phyloP scores from a whole-genome alignment of 352 stramenopile species.

The Pythium guiyangense region DNA sequence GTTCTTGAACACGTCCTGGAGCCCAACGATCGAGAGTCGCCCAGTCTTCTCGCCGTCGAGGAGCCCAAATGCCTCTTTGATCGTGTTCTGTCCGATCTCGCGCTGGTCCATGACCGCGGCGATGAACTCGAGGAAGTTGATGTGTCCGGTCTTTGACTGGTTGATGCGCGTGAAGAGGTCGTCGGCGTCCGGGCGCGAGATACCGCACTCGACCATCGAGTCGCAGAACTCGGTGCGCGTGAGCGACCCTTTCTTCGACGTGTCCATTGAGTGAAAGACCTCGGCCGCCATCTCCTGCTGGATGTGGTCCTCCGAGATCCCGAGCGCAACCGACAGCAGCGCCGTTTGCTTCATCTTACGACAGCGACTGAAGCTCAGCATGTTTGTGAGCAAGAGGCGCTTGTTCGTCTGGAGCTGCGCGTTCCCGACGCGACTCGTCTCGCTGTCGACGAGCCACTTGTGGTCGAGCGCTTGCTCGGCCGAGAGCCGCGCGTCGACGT shows the following conservation, averaged over 20 bases:
- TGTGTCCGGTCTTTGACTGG: slow-evolving; percentile 74
- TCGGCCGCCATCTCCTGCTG: slow-evolving; percentile 73
- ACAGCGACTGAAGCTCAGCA: slow-evolving; percentile 69
- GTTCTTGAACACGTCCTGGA: slow-evolving; percentile 86
- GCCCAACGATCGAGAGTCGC: slow-evolving; percentile 88
- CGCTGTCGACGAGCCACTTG: slow-evolving; percentile 45
- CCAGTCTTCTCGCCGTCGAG: slow-evolving; percentile 89
- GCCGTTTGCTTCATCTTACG: slow-evolving; percentile 77
- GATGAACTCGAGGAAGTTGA: slow-evolving; percentile 96
- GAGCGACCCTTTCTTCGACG: slow-evolving; percentile 80
- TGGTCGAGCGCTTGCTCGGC: slow-evolving; percentile 63
- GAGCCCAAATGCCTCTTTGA: slow-evolving; percentile 89
- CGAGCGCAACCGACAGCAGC: slow-evolving; percentile 62
- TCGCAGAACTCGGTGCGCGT: slow-evolving; percentile 92
- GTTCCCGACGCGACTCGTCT: slow-evolving; percentile 17
- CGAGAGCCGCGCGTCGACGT: slow-evolving; percentile 57
- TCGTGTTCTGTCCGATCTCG: slow-evolving; percentile 85
- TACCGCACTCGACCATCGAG: slow-evolving; percentile 87
- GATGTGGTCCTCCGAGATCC: slow-evolving; percentile 67
- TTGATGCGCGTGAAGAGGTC: slow-evolving; percentile 78
- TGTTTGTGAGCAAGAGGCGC: slow-evolving; percentile 65
- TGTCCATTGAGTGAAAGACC: slow-evolving; percentile 87
- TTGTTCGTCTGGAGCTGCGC: slow-evolving; percentile 51
- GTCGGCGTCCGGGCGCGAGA: slow-evolving; percentile 65
- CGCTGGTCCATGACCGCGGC: slow-evolving; percentile 91